Evolutionary conservation across 2,329 filamentous ascomycete species (phyloP).

Genomic region (Bipolaris victoriae): DNA sequence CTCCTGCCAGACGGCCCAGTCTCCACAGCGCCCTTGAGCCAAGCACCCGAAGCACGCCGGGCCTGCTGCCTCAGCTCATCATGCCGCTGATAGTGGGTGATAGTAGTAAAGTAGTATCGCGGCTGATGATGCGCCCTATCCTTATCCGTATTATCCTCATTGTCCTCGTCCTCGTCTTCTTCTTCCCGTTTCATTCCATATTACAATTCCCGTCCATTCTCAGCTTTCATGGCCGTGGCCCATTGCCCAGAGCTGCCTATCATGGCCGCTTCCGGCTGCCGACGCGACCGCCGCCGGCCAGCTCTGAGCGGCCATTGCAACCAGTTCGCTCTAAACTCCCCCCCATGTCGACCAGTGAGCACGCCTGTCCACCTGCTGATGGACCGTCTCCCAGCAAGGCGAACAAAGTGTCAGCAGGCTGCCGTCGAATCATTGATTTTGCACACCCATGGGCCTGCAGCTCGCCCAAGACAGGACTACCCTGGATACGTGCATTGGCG

Average conservation of each 20-base stretch:
- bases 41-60: conserved; percentile 20
- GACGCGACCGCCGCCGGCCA: conserved; percentile 14
- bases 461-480: conserved; percentile 25
- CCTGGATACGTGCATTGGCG: conserved; percentile 41
- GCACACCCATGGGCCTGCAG: conserved; percentile 28
- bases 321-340: conserved; percentile 12
- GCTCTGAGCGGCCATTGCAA: conserved; percentile 10
- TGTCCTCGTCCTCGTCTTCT: too few species aligned
- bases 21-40: conserved; percentile 19
- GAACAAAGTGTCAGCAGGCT: conserved; percentile 37
- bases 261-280: conserved; percentile 25
- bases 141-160: too few species aligned
- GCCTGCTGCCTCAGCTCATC: conserved; percentile 13
- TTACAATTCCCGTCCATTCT: too few species aligned
- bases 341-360: conserved; percentile 31
- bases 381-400: conserved; percentile 31
- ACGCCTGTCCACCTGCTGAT: conserved; percentile 36
- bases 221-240: background rate
- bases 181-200: too few species aligned
- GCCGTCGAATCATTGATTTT: conserved; percentile 39
- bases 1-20: conserved; percentile 26
- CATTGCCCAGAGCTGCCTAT: conserved; percentile 31
- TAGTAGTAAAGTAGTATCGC: too few species aligned
- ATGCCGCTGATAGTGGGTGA: too few species aligned
- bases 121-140: too few species aligned